Conservation (phyloP, 495 filamentous ascomycete species). For the Schizothecium vesticola region DNA sequence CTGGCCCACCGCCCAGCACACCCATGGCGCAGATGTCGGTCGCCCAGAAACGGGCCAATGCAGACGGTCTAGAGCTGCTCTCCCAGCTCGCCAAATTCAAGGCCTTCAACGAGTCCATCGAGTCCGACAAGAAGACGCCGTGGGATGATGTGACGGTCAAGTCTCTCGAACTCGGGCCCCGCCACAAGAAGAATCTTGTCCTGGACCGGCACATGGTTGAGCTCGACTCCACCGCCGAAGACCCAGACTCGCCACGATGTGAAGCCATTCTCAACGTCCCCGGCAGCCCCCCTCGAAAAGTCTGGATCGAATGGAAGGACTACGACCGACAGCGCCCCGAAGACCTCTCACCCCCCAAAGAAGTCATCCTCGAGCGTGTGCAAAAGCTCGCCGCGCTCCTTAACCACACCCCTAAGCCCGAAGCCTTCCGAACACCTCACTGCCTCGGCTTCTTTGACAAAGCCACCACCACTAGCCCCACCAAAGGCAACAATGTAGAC, state of each 20-base stretch:
- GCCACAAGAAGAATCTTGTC: constrained; percentile 24
- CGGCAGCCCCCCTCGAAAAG: constrained; percentile 24
- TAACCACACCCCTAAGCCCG: constrained; percentile 37
- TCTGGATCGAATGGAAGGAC: constrained; percentile 47
- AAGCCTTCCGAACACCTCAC: constrained; percentile 39
- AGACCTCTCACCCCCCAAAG: constrained; percentile 28
- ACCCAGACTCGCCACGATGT: constrained; percentile 29
- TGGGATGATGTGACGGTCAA: constrained; percentile 28
- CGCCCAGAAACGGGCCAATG: constrained; percentile 28
- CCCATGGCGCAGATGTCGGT: constrained; percentile 24
- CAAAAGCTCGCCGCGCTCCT: constrained; percentile 36
- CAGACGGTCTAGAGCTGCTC: constrained; percentile 30
- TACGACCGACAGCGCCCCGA: constrained; percentile 34
- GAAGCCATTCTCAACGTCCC: constrained; percentile 30
- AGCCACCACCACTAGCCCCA: constrained; percentile 16
- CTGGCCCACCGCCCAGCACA: constrained; percentile 10
- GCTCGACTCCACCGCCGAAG: constrained; percentile 24
- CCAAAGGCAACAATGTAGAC: neutral
- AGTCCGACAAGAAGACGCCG: constrained; percentile 23
- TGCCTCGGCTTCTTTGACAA: constrained; percentile 43
- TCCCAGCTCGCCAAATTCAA: constrained; percentile 44
- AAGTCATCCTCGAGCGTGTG: constrained; percentile 34
- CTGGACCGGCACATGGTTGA: constrained; percentile 30
- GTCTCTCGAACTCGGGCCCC: constrained; percentile 31
- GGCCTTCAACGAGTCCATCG: constrained; percentile 43